Percentiles rank a stretch among this genome's conserved stretches.
Conservation (phyloP, 768 basidiomycete species). For the Leccinum olivaceopallidum region DNA sequence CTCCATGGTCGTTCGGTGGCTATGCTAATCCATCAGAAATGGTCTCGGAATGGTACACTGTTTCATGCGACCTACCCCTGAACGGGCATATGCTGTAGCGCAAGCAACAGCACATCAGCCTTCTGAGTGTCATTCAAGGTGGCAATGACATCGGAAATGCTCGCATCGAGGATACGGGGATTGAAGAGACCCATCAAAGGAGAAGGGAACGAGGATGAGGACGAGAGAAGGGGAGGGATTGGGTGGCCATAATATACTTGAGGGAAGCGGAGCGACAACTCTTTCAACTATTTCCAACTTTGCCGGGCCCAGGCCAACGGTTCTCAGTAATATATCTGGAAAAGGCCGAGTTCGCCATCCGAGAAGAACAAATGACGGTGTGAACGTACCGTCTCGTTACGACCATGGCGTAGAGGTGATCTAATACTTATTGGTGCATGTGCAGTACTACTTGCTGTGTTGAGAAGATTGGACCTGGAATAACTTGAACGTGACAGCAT, state of each 20-base stretch:
- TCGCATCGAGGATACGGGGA: conserved; percentile 74
- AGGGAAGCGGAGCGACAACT: conserved; percentile 14
- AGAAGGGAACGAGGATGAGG: background rate
- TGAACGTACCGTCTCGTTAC: background rate
- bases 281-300: conserved; percentile 10
- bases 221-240: background rate
- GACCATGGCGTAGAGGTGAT: background rate
- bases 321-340: conserved; percentile 2
- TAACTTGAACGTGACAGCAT: background rate
- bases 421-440: background rate
- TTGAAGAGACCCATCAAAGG: conserved; percentile 62
- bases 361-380: background rate
- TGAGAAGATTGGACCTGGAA: background rate
- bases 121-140: conserved; percentile 65
- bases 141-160: conserved; percentile 65
- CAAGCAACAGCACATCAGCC: conserved; percentile 70
- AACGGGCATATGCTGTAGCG: conserved; percentile 77
- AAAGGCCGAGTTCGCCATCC: background rate
- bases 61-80: conserved; percentile 51
- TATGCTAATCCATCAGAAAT: conserved; percentile 13
- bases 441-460: background rate
- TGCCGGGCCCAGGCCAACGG: conserved; percentile 4
- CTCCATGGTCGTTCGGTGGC: conserved; percentile 64
- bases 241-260: background rate
- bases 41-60: conserved; percentile 1